These are phyloP conservation scores for Aspergillus kassunensis DNA, from an alignment of 495 filamentous ascomycete genomes.

Conservation along the genomic window DNA sequence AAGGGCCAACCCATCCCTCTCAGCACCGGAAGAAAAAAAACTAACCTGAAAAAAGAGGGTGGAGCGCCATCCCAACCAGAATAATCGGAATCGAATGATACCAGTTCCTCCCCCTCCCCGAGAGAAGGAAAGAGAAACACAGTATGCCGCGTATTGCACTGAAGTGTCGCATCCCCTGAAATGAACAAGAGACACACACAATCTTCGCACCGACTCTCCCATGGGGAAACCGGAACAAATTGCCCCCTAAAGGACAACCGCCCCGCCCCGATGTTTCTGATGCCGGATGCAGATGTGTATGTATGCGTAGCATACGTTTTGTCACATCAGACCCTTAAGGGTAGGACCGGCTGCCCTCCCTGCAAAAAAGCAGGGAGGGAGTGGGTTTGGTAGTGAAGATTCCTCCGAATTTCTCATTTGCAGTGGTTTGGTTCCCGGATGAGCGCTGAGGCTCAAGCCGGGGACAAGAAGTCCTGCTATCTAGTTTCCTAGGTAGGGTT, in stretches of 20 bases:
- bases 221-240: constrained; percentile 52
- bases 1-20: constrained; percentile 30
- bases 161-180: constrained; percentile 74
- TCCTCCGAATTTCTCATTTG: constrained; percentile 99
- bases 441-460: constrained; percentile 10
- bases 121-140: constrained; percentile 25
- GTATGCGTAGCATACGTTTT: constrained; percentile 28
- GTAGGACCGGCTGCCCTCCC: constrained; percentile 52
- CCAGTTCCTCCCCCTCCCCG: constrained; percentile 41
- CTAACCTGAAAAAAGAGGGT: constrained; percentile 61
- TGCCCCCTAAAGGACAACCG: constrained; percentile 6
- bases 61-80: constrained; percentile 84
- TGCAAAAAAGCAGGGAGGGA: constrained; percentile 20
- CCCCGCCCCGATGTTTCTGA: constrained; percentile 87
- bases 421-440: constrained; percentile 39
- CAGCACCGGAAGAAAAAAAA: constrained; percentile 25
- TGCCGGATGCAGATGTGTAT: constrained; percentile 88
- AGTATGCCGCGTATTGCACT: constrained; percentile 99
- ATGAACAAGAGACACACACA: constrained; percentile 54
- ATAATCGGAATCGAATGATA: constrained; percentile 99
- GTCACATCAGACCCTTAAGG: constrained; percentile 91
- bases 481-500: constrained; percentile 9
- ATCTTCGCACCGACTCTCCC: constrained; percentile 93
- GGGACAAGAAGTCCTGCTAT: constrained; percentile 25
- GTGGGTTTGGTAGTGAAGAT: constrained; percentile 69